These are phyloP conservation scores for Echites panduratus DNA, from an alignment of 257 asterid species.

Conservation along the genomic window DNA sequence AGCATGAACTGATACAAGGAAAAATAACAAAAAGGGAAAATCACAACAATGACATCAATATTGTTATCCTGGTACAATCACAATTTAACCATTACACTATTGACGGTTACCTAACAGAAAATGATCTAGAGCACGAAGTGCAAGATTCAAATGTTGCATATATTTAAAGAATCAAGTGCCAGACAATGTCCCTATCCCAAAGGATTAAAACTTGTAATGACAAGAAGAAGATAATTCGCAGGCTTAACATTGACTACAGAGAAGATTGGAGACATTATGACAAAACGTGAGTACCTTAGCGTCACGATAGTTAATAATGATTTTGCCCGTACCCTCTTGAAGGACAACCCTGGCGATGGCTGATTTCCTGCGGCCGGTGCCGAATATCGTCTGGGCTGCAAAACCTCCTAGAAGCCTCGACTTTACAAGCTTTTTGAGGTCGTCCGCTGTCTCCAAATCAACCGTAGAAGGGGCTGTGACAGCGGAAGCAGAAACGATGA, in stretches of 20 bases:
- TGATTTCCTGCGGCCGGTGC: slow-evolving; percentile 87
- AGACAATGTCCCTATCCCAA: neutral
- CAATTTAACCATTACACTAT: neutral
- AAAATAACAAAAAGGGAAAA: neutral
- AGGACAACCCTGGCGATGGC: slow-evolving; percentile 97
- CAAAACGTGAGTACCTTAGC: slow-evolving; percentile 50
- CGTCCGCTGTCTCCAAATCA: slow-evolving; percentile 52
- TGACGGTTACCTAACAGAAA: neutral
- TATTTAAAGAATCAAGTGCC: neutral
- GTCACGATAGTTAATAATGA: slow-evolving; percentile 81
- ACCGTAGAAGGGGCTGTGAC: slow-evolving; percentile 33
- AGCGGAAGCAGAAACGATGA: slow-evolving; percentile 36
- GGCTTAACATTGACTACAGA: neutral
- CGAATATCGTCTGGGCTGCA: slow-evolving; percentile 79
- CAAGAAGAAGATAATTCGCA: neutral
- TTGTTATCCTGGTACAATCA: neutral
- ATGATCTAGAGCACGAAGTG: neutral
- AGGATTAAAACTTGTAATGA: neutral
- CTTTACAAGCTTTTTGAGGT: slow-evolving; percentile 60
- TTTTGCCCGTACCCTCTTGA: slow-evolving; percentile 82
- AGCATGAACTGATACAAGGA: neutral
- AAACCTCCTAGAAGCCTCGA: slow-evolving; percentile 93
- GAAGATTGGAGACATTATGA: neutral
- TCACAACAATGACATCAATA: neutral
- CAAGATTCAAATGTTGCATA: neutral